Conservation (phyloP, 495 filamentous ascomycete species). For the Jackrogersella multiformis region DNA sequence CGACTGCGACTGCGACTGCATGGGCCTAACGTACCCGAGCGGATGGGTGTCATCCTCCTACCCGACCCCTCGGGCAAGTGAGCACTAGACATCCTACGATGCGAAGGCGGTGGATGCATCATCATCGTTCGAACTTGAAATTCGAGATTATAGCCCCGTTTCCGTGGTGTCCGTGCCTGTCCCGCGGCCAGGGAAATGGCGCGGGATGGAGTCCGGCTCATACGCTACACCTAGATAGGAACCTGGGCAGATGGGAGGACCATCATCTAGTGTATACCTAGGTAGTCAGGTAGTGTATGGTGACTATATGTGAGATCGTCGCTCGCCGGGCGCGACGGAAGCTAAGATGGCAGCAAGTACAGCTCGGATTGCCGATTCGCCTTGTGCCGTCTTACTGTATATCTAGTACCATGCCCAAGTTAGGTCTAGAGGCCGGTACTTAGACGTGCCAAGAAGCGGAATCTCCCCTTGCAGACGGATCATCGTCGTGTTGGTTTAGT, state of each 20-base stretch:
- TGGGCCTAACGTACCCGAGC: conserved; percentile 31
- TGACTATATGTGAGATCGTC: not conserved
- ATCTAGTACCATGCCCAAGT: not conserved
- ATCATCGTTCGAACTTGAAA: too few species aligned
- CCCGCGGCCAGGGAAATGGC: too few species aligned
- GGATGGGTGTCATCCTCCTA: conserved; percentile 15
- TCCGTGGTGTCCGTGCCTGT: not conserved
- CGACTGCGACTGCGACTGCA: not conserved
- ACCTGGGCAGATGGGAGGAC: too few species aligned
- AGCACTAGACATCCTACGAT: conserved; percentile 8
- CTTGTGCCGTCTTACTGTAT: not conserved
- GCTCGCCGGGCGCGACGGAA: not conserved
- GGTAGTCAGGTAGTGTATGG: too few species aligned
- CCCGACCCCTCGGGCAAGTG: conserved; percentile 24
- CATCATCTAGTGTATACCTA: too few species aligned
- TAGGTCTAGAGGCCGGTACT: conserved; percentile 17
- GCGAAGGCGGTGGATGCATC: not conserved
- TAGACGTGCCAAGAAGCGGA: conserved; percentile 33
- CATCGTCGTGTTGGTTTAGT: conserved; percentile 23
- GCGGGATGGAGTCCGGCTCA: too few species aligned
- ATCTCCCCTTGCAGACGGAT: conserved; percentile 38
- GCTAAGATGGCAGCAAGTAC: not conserved
- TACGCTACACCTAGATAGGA: too few species aligned
- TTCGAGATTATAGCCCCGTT: too few species aligned
- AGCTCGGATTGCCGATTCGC: conserved; percentile 13